Percentiles rank a stretch among this genome's conserved stretches.
phyloP scores from a whole-genome alignment of 2,329 filamentous ascomycete genomes.

The Venturia nashicola region DNA sequence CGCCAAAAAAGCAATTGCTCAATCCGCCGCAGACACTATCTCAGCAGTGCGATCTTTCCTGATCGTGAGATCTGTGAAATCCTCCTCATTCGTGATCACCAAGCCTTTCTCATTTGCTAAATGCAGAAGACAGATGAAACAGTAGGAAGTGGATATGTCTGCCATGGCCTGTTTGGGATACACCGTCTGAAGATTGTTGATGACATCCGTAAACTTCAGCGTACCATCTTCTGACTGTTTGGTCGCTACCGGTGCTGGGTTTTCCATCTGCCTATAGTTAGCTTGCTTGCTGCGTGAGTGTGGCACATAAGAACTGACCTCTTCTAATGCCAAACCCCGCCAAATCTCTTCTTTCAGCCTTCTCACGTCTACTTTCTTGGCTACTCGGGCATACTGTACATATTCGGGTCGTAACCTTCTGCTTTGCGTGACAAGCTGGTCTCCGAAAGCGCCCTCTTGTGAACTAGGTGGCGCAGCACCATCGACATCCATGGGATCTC shows the following conservation, averaged over 20 bases:
- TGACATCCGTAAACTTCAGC: constrained; percentile 80
- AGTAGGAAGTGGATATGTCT: constrained; percentile 86
- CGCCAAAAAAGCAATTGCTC: not conserved
- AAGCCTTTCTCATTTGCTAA: constrained; percentile 88
- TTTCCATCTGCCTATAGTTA: constrained; percentile 5
- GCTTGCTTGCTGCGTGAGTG: not conserved
- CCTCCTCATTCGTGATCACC: constrained; percentile 53
- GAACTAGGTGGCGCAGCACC: constrained; percentile 25
- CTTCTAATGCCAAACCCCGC: constrained; percentile 45
- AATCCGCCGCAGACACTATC: constrained; percentile 14
- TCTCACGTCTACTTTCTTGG: constrained; percentile 55
- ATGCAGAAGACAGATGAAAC: constrained; percentile 88
- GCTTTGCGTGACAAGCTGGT: constrained; percentile 50
- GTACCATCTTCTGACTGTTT: constrained; percentile 33
- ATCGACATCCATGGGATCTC: constrained; percentile 28
- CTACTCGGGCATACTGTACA: constrained; percentile 51
- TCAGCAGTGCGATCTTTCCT: constrained; percentile 33
- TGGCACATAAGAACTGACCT: constrained; percentile 16
- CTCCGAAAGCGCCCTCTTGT: constrained; percentile 38
- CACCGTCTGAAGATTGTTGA: constrained; percentile 76
- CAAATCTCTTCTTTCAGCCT: constrained; percentile 54
- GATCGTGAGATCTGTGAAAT: constrained; percentile 36
- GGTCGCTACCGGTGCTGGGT: not conserved
- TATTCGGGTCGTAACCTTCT: constrained; percentile 50
- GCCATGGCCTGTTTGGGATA: constrained; percentile 79